Evolutionary conservation across 345 rosid species (phyloP).

Genomic region (Turritis glabra): DNA sequence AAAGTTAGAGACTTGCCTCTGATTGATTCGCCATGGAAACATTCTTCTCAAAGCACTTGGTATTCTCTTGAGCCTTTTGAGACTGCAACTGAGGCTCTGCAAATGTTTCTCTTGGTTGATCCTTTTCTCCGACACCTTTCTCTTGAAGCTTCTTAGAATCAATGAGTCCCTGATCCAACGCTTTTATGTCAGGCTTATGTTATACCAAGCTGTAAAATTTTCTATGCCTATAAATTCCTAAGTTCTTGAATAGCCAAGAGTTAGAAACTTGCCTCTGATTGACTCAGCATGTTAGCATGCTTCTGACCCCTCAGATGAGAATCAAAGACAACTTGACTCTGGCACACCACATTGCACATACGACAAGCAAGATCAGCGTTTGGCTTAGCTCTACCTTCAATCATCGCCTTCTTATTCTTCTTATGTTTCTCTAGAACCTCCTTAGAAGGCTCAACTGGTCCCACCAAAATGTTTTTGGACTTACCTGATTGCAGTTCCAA

Average conservation of each 20-base stretch:
- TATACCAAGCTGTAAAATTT: no score
- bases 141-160: slow-evolving; percentile 41
- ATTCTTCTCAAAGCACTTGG: neutral
- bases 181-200: neutral
- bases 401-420: neutral
- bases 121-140: slow-evolving; percentile 49
- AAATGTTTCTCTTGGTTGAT: slow-evolving; percentile 39
- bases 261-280: neutral
- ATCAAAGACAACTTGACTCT: slow-evolving; percentile 6
- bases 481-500: slow-evolving; percentile 29
- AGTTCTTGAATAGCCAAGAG: neutral
- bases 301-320: slow-evolving; percentile 12
- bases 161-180: neutral
- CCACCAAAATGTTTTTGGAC: slow-evolving; percentile 14
- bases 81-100: slow-evolving; percentile 31
- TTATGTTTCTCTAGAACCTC: slow-evolving; percentile 27
- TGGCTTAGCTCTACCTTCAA: neutral
- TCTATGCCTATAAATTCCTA: neutral
- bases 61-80: neutral
- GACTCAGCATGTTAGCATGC: neutral
- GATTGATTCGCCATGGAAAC: neutral
- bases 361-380: neutral
- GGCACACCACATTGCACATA: slow-evolving; percentile 19
- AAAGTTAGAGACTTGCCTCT: slow-evolving; percentile 34
- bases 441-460: slow-evolving; percentile 9